Percentiles rank a stretch among this genome's conserved stretches.
Conservation (phyloP, 768 basidiomycete species). For the Podaxis pistillaris region DNA sequence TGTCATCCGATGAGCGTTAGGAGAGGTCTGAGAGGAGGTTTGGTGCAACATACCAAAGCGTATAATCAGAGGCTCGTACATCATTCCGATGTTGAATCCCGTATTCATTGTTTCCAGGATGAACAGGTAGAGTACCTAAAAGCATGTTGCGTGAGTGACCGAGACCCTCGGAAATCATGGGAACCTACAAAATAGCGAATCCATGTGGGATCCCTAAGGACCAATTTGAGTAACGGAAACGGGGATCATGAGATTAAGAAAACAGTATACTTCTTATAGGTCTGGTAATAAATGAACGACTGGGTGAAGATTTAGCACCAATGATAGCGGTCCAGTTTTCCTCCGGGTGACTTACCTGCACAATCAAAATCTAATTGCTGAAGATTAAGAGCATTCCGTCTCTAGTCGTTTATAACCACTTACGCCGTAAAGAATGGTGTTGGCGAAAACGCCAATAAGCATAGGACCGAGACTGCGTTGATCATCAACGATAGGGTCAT, state of each 20-base stretch:
- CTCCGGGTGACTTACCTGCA: conserved; percentile 27
- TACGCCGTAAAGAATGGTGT: conserved; percentile 47
- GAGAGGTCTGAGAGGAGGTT: not conserved
- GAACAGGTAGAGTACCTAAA: conserved; percentile 42
- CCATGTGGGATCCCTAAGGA: conserved; percentile 36
- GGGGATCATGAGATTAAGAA: not conserved
- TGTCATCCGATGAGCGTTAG: not conserved
- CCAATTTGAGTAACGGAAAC: not conserved
- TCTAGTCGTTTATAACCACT: conserved; percentile 8
- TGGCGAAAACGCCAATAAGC: conserved; percentile 41
- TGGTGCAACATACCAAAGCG: conserved; percentile 27
- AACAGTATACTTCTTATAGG: conserved; percentile 35
- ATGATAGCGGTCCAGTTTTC: too few species aligned
- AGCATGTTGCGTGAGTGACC: not conserved
- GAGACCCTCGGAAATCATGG: not conserved
- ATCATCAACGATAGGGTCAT: not conserved
- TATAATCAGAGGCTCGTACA: conserved; percentile 44
- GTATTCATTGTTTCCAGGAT: conserved; percentile 43
- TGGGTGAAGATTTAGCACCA: conserved; percentile 8
- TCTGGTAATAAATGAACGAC: conserved; percentile 37
- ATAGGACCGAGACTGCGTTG: conserved; percentile 40
- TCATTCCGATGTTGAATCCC: conserved; percentile 40
- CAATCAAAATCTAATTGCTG: conserved; percentile 29
- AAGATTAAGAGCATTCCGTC: not conserved
- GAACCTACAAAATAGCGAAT: conserved; percentile 28